A percentile compares a stretch with the other conserved stretches of the same genome.
Conservation (phyloP, 169 alveolate genomes). For the Plasmodium sp. region DNA sequence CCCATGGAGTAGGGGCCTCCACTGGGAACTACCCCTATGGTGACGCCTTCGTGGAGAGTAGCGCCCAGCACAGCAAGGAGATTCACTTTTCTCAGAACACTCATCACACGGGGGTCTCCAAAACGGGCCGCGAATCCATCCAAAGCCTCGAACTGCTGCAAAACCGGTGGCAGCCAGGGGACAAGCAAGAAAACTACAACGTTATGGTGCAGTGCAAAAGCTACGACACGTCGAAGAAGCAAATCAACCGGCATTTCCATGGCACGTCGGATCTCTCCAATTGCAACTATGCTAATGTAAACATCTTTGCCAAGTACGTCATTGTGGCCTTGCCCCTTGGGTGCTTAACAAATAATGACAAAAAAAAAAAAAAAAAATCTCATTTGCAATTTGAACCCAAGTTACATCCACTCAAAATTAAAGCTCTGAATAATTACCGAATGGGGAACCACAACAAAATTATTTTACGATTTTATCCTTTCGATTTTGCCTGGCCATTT, state of each 20-base stretch:
- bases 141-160: background rate
- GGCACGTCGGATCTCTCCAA: slow-evolving; percentile 57
- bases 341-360: slow-evolving; percentile 68
- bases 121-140: background rate
- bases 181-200: background rate
- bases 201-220: slow-evolving; percentile 45
- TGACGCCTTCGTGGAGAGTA: background rate
- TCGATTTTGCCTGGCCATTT: slow-evolving; percentile 80
- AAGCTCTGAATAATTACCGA: slow-evolving; percentile 76
- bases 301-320: slow-evolving; percentile 56
- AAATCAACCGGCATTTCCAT: slow-evolving; percentile 32
- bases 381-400: slow-evolving; percentile 76
- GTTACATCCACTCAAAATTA: slow-evolving; percentile 75
- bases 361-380: slow-evolving; percentile 1
- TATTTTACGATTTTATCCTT: slow-evolving; percentile 78
- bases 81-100: background rate
- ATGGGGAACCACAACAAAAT: slow-evolving; percentile 88
- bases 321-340: slow-evolving; percentile 73
- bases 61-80: background rate
- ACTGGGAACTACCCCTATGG: background rate
- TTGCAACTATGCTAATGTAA: slow-evolving; percentile 24
- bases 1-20: background rate
- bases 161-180: background rate
- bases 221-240: slow-evolving; percentile 28
- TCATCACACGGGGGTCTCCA: background rate